These are phyloP conservation scores for Prototheca wickerhamii DNA, from an alignment of 163 green algal genomes.

Conservation along the genomic window DNA sequence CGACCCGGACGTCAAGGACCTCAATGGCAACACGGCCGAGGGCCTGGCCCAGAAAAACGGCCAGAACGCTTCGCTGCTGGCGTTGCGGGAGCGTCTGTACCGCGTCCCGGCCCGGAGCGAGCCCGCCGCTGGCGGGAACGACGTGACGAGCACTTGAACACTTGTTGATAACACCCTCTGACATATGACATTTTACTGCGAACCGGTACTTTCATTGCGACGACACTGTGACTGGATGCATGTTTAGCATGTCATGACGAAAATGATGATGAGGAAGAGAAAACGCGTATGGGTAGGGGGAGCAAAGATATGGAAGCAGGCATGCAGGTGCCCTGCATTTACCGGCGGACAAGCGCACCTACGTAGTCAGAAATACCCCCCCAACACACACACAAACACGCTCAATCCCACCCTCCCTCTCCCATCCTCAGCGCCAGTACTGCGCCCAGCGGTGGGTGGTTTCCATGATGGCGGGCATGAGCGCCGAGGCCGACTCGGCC, in stretches of 20 bases:
- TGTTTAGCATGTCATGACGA: too few species aligned
- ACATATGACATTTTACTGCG: too few species aligned
- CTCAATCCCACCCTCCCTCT: not conserved
- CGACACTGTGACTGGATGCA: too few species aligned
- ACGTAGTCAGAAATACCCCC: not conserved
- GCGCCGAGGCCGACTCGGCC: constrained; percentile 71
- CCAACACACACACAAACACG: not conserved
- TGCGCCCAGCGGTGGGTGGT: constrained; percentile 88
- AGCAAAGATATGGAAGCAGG: too few species aligned
- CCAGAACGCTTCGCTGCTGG: constrained; percentile 2
- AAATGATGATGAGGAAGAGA: too few species aligned
- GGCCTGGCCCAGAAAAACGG: constrained; percentile 8
- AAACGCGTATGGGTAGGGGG: too few species aligned
- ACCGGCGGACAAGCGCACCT: not conserved
- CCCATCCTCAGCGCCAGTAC: constrained; percentile 70
- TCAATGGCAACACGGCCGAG: constrained; percentile 4
- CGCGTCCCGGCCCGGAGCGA: too few species aligned
- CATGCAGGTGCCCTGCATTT: too few species aligned
- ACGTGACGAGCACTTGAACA: too few species aligned
- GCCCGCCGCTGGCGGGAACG: too few species aligned
- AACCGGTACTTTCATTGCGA: too few species aligned
- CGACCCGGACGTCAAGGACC: constrained; percentile 2
- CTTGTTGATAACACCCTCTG: too few species aligned
- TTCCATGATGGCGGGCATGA: constrained; percentile 93
- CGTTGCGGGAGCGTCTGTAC: constrained; percentile 7